Conservation (phyloP, 371 early-diverging fungal species). For the Mucor velutinosus region DNA sequence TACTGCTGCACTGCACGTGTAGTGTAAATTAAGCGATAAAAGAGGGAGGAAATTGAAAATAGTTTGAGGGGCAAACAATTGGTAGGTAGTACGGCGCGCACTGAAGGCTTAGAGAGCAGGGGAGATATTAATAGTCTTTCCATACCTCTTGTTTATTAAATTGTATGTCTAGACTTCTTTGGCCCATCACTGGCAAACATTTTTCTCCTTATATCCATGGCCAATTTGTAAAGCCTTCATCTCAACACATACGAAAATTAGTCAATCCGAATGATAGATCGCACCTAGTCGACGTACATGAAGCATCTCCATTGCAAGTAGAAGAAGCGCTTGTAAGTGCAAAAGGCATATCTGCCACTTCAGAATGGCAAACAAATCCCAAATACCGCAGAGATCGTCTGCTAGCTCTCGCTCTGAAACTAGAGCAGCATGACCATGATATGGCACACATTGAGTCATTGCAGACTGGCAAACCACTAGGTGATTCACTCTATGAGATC, state of each 20-base stretch:
- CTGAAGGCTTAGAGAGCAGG: not conserved
- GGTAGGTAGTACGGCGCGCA: not conserved
- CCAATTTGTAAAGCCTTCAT: not conserved
- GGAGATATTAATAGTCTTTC: conserved; percentile 3
- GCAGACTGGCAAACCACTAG: conserved; percentile 81
- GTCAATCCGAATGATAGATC: conserved; percentile 17
- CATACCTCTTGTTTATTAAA: not conserved
- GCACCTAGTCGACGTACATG: not conserved
- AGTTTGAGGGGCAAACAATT: not conserved
- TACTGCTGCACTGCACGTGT: not conserved
- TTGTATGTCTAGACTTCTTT: conserved; percentile 10
- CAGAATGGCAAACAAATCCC: conserved; percentile 18
- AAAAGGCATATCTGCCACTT: not conserved
- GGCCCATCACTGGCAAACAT: conserved; percentile 9
- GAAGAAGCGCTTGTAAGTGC: conserved; percentile 22
- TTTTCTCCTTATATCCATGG: conserved; percentile 25
- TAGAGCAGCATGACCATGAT: conserved; percentile 55
- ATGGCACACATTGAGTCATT: conserved; percentile 77
- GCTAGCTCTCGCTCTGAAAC: conserved; percentile 61
- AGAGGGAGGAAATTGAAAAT: not conserved
- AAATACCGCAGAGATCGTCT: conserved; percentile 63
- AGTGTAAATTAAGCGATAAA: not conserved
- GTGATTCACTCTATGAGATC: conserved; percentile 51
- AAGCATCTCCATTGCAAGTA: conserved; percentile 16
- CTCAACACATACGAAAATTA: not conserved